A percentile compares a stretch with the other conserved stretches of the same genome.
Evolutionary conservation across 352 stramenopile genomes (phyloP).

Genomic region (Phytophthora podocarpi): DNA sequence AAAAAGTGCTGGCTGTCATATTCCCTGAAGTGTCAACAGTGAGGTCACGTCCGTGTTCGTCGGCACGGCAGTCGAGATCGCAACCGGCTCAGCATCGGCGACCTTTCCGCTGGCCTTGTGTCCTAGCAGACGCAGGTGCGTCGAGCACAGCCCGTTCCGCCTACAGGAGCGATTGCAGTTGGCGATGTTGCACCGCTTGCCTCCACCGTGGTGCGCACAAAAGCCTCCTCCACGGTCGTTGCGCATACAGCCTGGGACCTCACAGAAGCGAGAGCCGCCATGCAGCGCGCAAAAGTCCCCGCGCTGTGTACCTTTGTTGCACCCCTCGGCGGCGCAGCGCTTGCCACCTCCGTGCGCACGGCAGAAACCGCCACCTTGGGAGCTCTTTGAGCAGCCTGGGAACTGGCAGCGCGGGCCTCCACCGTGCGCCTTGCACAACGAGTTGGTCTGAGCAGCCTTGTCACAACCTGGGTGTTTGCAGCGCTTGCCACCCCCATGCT

Average conservation of each 20-base stretch:
- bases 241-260: constrained; percentile 73
- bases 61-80: constrained; percentile 1
- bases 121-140: constrained; percentile 50
- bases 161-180: constrained; percentile 76
- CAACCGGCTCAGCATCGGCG: not conserved
- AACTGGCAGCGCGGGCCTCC: constrained; percentile 79
- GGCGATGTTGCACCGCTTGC: constrained; percentile 70
- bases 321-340: constrained; percentile 79
- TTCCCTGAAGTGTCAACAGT: not conserved
- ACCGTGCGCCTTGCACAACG: constrained; percentile 81
- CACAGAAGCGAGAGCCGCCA: constrained; percentile 80
- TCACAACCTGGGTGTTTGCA: constrained; percentile 73
- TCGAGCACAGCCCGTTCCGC: constrained; percentile 75
- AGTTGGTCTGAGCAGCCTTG: constrained; percentile 82
- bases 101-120: constrained; percentile 9
- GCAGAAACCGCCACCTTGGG: constrained; percentile 78
- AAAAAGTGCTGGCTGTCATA: constrained; percentile 8
- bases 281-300: constrained; percentile 85
- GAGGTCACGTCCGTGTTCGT: constrained; percentile 8
- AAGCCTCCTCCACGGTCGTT: constrained; percentile 80
- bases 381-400: constrained; percentile 64
- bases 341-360: constrained; percentile 84
- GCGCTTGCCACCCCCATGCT: constrained; percentile 81
- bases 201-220: constrained; percentile 74
- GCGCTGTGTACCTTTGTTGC: constrained; percentile 86